phyloP scores from a whole-genome alignment of 306 rosid genomes.

The Castanea sativa region DNA sequence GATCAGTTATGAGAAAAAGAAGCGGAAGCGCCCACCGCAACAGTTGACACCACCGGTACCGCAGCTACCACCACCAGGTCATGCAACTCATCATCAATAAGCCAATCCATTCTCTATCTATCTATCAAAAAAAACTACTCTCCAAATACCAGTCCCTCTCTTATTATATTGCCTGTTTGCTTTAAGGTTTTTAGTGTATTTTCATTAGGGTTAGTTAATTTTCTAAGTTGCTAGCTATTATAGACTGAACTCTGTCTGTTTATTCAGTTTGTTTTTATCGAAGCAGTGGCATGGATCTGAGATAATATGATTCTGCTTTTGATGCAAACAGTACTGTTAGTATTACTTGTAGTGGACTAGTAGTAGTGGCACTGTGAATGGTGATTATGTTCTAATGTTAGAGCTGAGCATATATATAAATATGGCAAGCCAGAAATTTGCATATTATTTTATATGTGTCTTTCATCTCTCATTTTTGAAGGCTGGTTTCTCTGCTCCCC shows the following conservation, averaged over 20 bases:
- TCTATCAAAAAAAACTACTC: not conserved
- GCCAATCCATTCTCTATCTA: not conserved
- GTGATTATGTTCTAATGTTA: conserved; percentile 21
- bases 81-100: conserved; percentile 37
- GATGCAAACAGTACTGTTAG: conserved; percentile 27
- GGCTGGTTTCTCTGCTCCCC: conserved; percentile 3
- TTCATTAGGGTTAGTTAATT: conserved; percentile 31
- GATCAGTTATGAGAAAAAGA: conserved; percentile 96
- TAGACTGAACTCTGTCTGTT: conserved; percentile 33
- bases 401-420: conserved; percentile 20
- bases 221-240: conserved; percentile 19
- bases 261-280: conserved; percentile 41
- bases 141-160: not conserved
- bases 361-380: conserved; percentile 39
- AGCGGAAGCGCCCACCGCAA: conserved; percentile 70
- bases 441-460: conserved; percentile 5
- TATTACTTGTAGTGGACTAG: conserved; percentile 34
- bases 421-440: conserved; percentile 24
- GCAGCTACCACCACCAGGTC: conserved; percentile 48
- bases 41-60: conserved; percentile 1
- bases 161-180: not conserved
- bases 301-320: conserved; percentile 38
- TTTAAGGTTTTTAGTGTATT: conserved; percentile 21
- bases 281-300: conserved; percentile 45
- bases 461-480: not conserved